Conservation (phyloP, 2,329 filamentous ascomycete genomes). For the Xylariaceae sp. region DNA sequence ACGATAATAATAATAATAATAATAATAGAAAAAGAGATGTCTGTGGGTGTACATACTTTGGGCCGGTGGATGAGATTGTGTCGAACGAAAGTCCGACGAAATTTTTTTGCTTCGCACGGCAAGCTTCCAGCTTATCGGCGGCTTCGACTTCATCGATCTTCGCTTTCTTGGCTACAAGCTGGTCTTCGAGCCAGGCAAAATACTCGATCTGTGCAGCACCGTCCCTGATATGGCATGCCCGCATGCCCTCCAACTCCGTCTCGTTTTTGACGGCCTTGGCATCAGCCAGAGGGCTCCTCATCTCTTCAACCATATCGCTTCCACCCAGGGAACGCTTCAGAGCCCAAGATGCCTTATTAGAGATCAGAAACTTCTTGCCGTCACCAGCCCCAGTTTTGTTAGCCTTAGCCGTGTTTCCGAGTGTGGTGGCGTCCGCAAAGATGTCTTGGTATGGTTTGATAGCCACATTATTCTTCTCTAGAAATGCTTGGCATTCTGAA, state of each 20-base stretch:
- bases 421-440: constrained; percentile 74
- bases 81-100: constrained; percentile 93
- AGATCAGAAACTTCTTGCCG: constrained; percentile 77
- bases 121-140: constrained; percentile 86
- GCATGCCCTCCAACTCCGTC: constrained; percentile 88
- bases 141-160: constrained; percentile 85
- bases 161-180: constrained; percentile 75
- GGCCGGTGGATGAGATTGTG: constrained; percentile 92
- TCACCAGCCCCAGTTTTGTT: constrained; percentile 42
- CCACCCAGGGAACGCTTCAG: constrained; percentile 85
- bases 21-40: neutral
- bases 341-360: constrained; percentile 92
- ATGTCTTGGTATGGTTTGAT: constrained; percentile 84
- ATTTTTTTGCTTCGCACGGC: constrained; percentile 70
- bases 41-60: constrained; percentile 58
- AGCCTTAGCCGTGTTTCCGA: constrained; percentile 54
- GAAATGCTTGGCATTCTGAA: constrained; percentile 69
- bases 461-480: constrained; percentile 71
- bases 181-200: constrained; percentile 95
- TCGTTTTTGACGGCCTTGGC: constrained; percentile 95
- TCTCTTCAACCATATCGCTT: constrained; percentile 82
- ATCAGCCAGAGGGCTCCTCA: constrained; percentile 85
- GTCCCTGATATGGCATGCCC: constrained; percentile 90
- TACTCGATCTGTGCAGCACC: constrained; percentile 90
- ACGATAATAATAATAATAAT: no score